Evolutionary conservation across 179 eudicot species (phyloP).

Genomic region (Corrigiola litoralis): DNA sequence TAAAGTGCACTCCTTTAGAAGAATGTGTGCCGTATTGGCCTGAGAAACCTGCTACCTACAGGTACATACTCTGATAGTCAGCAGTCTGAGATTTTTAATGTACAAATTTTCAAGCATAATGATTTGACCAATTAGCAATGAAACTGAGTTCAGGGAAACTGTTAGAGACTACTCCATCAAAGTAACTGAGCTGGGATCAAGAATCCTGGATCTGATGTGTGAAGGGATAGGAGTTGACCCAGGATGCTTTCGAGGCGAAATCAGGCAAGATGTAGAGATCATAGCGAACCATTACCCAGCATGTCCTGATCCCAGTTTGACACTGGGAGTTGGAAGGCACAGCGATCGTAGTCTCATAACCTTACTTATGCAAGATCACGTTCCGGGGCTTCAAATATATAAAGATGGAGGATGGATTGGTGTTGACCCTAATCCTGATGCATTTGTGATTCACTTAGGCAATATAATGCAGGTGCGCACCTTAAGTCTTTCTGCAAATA

Average conservation of each 20-base stretch:
- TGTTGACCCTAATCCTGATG: constrained; percentile 25
- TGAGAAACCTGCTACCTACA: constrained; percentile 33
- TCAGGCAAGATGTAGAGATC: constrained; percentile 2
- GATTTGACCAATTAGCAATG: not conserved
- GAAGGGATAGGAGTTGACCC: constrained; percentile 19
- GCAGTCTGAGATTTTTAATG: not conserved
- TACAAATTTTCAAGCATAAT: not conserved
- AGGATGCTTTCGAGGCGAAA: constrained; percentile 12
- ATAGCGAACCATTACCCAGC: constrained; percentile 21
- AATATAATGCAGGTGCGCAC: constrained; percentile 19
- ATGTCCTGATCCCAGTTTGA: constrained; percentile 15
- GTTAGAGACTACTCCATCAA: not conserved
- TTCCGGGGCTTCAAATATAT: constrained; percentile 28
- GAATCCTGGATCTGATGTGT: constrained; percentile 18
- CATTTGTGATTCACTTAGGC: constrained; percentile 24
- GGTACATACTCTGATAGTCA: constrained; percentile 10
- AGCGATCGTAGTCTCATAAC: constrained; percentile 22
- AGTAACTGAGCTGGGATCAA: constrained; percentile 9
- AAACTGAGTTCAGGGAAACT: not conserved
- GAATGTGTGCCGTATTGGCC: constrained; percentile 37
- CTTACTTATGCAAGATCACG: constrained; percentile 22
- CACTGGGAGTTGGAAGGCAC: constrained; percentile 17
- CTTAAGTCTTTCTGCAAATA: not conserved
- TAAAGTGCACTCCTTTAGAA: constrained; percentile 27
- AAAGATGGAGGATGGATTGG: constrained; percentile 28